Evolutionary conservation across 2,329 filamentous ascomycete genomes (phyloP).

Genomic region (Aspergillus brasiliensis): DNA sequence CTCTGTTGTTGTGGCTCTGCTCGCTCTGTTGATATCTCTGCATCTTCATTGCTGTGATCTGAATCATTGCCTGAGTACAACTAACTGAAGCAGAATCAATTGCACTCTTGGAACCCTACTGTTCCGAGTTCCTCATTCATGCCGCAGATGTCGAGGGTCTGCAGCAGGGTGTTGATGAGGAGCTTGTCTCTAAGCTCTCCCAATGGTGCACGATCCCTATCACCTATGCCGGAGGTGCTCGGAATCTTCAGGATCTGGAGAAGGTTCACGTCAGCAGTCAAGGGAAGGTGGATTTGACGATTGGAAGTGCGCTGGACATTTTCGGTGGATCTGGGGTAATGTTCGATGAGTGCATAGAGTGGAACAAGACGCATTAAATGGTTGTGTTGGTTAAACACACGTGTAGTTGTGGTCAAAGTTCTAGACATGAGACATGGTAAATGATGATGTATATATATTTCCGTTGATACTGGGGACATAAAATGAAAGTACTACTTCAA

Average conservation of each 20-base stretch:
- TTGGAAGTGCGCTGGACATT: slow-evolving; percentile 93
- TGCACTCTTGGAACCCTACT: slow-evolving; percentile 79
- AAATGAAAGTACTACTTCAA: neutral
- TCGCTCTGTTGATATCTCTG: neutral
- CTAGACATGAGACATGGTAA: neutral
- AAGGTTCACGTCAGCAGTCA: slow-evolving; percentile 75
- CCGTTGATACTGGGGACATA: neutral
- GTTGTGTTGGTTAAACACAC: neutral
- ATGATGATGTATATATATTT: neutral
- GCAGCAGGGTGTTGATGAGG: slow-evolving; percentile 86
- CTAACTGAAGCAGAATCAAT: slow-evolving; percentile 68
- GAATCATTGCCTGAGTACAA: neutral
- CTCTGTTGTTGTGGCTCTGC: neutral
- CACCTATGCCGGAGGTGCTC: slow-evolving; percentile 94
- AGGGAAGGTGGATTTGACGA: slow-evolving; percentile 88
- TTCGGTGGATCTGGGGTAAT: slow-evolving; percentile 87
- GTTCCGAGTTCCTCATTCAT: slow-evolving; percentile 95
- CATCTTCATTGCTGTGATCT: neutral
- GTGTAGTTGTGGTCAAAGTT: neutral
- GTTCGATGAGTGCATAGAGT: slow-evolving; percentile 84
- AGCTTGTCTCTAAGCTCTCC: slow-evolving; percentile 73
- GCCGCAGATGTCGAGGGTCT: slow-evolving; percentile 95
- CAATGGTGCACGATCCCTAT: slow-evolving; percentile 90
- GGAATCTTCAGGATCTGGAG: slow-evolving; percentile 78
- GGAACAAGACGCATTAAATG: slow-evolving; percentile 64